These are phyloP conservation scores for Melocanna baccifera DNA, from an alignment of 176 grass and related monocot genomes.

Conservation along the genomic window DNA sequence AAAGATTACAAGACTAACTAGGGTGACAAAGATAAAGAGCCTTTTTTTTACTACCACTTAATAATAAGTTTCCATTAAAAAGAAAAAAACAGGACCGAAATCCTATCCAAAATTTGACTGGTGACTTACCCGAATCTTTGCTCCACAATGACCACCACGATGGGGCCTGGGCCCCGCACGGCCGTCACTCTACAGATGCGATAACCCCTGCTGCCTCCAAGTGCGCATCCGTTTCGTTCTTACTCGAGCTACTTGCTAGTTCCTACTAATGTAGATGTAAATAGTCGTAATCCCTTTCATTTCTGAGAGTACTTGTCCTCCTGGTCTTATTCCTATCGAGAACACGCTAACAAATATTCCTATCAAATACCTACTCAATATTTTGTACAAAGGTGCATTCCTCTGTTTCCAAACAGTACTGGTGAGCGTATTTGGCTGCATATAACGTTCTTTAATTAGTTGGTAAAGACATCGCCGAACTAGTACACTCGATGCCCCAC, in stretches of 20 bases:
- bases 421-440: background rate
- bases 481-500: background rate
- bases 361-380: background rate
- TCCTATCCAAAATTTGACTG: constrained; percentile 24
- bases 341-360: background rate
- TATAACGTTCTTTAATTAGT: background rate
- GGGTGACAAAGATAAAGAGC: background rate
- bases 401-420: background rate
- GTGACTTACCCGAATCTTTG: constrained; percentile 39
- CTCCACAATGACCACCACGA: background rate
- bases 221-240: background rate
- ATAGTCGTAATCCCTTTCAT: background rate
- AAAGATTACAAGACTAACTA: background rate
- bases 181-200: background rate
- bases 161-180: background rate
- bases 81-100: background rate
- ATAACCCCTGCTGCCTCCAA: background rate
- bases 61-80: too few relatives aligned
- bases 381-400: background rate
- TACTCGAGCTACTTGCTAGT: background rate
- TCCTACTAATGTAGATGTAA: background rate
- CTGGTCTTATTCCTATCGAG: background rate
- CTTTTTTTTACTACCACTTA: too few relatives aligned
- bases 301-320: background rate
- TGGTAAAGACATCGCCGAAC: constrained; percentile 15